Evolutionary conservation across 768 basidiomycete genomes (phyloP), one percentile per base, ranked within the genome.

Genomic region (Flagelloscypha sp.): DNA sequence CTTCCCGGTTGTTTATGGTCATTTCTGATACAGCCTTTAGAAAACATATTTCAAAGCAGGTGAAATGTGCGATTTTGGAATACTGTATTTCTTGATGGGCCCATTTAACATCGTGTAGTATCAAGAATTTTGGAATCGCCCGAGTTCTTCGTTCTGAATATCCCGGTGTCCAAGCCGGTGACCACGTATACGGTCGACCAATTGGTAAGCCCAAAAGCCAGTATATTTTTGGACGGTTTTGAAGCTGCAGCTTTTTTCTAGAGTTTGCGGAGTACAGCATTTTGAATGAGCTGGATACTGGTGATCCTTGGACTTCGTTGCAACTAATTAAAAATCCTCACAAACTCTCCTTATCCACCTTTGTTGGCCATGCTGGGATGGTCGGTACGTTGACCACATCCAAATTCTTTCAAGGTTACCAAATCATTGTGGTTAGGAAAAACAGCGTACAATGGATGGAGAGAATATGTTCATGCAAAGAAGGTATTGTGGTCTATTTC

Each of bases 351-450:
- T 63, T 59, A 58, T 45, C 50, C 0, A 42, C 34, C 3, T 56
- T 54, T 41, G 43, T 63, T 27, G 59, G 63, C 6, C 50, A 56
- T 2, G 45, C 51, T 9, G 59, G 62, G 17, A 60, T 38, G 38
- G 64, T 72, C 55, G 62, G 68, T 68, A 52, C 33, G 65, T 35
- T 19, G 17, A 3, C n/a, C n/a, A n/a, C n/a, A n/a, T n/a, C n/a
- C n/a, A n/a, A n/a, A n/a, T n/a, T n/a, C n/a, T 24, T 18, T 27
- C 15, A 37, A 16, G 15, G 36, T 7, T 24, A 38, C 18, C 20
- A 33, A 35, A 12, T 54, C 18, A n/a, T n/a, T n/a, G n/a, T n/a
- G n/a, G n/a, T 53, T 17, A 16, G 30, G 30, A 9, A 10, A 31
- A 31, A 31, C 30, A 9, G 30, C 30, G 16, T 31, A 31, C 16